Percentiles rank a stretch among this genome's conserved stretches.
phyloP scores from a whole-genome alignment of 1,284 basidiomycete genomes.

The Ustilago lituana region DNA sequence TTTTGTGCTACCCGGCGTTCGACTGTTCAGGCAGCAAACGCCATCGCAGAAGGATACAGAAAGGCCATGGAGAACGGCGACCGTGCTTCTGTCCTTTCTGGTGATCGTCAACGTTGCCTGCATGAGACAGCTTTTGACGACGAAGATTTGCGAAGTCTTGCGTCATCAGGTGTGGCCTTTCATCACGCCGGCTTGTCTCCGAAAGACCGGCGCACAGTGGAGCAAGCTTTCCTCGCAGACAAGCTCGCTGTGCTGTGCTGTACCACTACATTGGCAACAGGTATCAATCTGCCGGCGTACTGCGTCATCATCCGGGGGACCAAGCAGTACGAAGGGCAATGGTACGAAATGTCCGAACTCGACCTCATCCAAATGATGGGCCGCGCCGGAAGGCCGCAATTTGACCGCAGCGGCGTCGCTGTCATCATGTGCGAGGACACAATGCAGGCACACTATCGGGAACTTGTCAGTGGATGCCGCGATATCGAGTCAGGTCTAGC shows the following conservation, averaged over 20 bases:
- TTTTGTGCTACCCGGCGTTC: conserved; percentile 69
- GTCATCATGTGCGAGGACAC: conserved; percentile 60
- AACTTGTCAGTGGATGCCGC: conserved; percentile 43
- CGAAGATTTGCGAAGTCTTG: conserved; percentile 34
- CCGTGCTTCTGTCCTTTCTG: conserved; percentile 1
- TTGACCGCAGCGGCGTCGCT: conserved; percentile 72
- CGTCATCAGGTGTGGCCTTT: conserved; percentile 76
- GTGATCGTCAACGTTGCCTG: conserved; percentile 6
- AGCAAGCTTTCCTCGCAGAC: conserved; percentile 77
- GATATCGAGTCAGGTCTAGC: conserved; percentile 55
- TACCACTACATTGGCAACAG: conserved; percentile 79
- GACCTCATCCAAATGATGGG: conserved; percentile 73
- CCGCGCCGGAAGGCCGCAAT: conserved; percentile 87
- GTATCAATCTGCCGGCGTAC: conserved; percentile 76
- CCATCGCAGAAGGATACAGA: conserved; percentile 75
- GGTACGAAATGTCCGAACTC: conserved; percentile 54
- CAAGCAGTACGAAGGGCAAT: conserved; percentile 48
- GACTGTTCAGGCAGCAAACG: conserved; percentile 75
- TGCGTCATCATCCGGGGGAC: conserved; percentile 63
- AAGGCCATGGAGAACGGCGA: conserved; percentile 27
- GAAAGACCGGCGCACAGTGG: conserved; percentile 77
- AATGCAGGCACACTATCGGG: conserved; percentile 43
- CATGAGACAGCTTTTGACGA: conserved; percentile 36
- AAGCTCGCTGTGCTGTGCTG: conserved; percentile 68
- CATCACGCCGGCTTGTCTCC: conserved; percentile 85